These are phyloP conservation scores for Firmiana major DNA, from an alignment of 345 rosid genomes.

Conservation along the genomic window DNA sequence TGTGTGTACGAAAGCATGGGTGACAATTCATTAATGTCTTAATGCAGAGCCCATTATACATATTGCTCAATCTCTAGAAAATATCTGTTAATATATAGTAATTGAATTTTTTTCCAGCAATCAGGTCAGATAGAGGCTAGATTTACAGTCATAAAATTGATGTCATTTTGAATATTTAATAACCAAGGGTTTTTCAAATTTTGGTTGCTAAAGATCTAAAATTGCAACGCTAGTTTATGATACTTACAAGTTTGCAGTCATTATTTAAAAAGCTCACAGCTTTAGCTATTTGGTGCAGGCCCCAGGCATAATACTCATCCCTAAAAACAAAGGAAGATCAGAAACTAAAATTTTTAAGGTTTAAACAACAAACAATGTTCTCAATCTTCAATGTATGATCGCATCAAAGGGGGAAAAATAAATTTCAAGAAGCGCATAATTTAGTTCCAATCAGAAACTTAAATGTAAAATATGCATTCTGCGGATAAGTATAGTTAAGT, in stretches of 20 bases:
- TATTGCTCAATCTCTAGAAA: background rate
- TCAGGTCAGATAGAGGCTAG: background rate
- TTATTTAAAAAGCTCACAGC: conserved; percentile 99
- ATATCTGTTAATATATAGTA: background rate
- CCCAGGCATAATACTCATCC: conserved; percentile 98
- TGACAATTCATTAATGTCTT: background rate
- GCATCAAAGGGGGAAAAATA: background rate
- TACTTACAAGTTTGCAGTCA: conserved; percentile 94
- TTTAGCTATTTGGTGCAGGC: conserved; percentile 86
- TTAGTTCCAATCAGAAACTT: background rate
- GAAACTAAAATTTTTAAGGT: background rate
- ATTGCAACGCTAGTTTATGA: background rate
- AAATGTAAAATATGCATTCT: background rate
- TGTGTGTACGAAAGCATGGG: background rate
- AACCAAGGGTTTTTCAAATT: background rate
- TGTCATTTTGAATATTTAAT: background rate
- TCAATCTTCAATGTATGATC: background rate
- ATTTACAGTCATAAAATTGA: background rate
- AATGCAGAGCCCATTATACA: background rate
- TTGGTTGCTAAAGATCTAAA: background rate
- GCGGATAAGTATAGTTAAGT: background rate
- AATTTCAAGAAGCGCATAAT: background rate
- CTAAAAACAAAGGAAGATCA: conserved; percentile 35
- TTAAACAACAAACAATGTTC: conserved; percentile 1
- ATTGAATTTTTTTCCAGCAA: background rate